Evolutionary conservation across 2,329 filamentous ascomycete species (phyloP), one percentile per base, ranked within the genome.

Genomic region (Neurospora sp.): DNA sequence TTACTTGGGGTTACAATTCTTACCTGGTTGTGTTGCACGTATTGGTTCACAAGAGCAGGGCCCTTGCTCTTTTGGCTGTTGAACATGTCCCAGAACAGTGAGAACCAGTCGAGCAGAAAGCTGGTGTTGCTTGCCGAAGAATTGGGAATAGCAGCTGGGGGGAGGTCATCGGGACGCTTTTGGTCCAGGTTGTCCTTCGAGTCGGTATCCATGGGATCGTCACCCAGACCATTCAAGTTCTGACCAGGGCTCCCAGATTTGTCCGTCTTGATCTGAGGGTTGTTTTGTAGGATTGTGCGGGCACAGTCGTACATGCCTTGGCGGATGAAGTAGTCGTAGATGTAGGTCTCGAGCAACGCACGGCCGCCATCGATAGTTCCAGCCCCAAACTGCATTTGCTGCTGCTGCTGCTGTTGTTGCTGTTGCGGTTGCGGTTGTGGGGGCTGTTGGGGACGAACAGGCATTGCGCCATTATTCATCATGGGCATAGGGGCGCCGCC

Each of bases 61-160:
- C 87, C 87, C 79, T 89, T 90, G 76, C 86, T 87, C 77, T 92
- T 91, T 78, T 95, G 92, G 69, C 93, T 92, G 77, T 89, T 89
- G 81, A 92, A 96, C 75, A 98, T 93, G 77, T 99, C 96, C 93
- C 93, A 98, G 80, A 99, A 99, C 68, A 97, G 87, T 77, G 90
- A 92, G 83, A 96, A 99, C 96, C 96, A 99, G 77, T 98, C 96
- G 75, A 93, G 91, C n/a, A 99, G 84, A 77, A 99, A 98, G 36
- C 92, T 92, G 72, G 87, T 91, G 76, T 91, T 91, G 67, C 87
- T 86, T 78, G 84, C 86, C 12, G 89, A 88, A 6, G 93, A 83
- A 72, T 88, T 89, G 12, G 93, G 90, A 6, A 87, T 85, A 3
- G 23, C 52, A 33, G 52, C 52, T 62, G 52, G 52, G 4, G 95